Conservation (phyloP, 345 rosid genomes). For the Salix dunnii region DNA sequence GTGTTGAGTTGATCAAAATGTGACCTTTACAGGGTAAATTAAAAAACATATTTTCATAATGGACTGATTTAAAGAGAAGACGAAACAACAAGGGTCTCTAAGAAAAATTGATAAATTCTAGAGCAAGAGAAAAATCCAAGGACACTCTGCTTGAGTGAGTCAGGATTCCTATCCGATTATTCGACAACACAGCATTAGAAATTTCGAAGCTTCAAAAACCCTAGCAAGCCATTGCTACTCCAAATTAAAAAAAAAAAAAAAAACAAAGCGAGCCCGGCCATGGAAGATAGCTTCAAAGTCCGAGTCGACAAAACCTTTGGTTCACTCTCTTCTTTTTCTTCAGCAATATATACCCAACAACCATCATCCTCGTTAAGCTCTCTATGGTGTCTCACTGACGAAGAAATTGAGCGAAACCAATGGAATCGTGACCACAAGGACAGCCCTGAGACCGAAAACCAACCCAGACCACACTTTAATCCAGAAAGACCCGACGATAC, state of each 20-base stretch:
- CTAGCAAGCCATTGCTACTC: background rate
- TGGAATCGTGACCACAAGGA: constrained; percentile 33
- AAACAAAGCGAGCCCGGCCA: background rate
- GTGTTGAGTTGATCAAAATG: too few relatives aligned
- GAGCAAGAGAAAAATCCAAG: too few relatives aligned
- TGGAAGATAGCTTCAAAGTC: constrained; percentile 60
- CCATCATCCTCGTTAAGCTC: constrained; percentile 25
- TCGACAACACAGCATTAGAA: too few relatives aligned
- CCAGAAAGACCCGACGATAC: constrained; percentile 12
- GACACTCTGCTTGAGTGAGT: too few relatives aligned
- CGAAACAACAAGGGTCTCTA: too few relatives aligned
- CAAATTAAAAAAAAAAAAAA: background rate
- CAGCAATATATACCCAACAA: background rate
- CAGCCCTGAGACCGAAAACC: constrained; percentile 16
- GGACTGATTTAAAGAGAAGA: too few relatives aligned
- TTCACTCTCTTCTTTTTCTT: constrained; percentile 39
- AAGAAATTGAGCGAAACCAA: constrained; percentile 51
- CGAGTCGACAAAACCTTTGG: constrained; percentile 73
- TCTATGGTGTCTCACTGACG: constrained; percentile 69
- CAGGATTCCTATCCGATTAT: too few relatives aligned
- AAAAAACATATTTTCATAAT: too few relatives aligned
- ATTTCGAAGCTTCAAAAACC: constrained; percentile 5
- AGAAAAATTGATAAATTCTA: too few relatives aligned
- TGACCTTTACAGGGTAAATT: too few relatives aligned
- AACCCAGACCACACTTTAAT: background rate